Percentiles rank a stretch among this genome's conserved stretches.
Evolutionary conservation across 108 stramenopile species (phyloP).

Genomic region (Nannochloropsis salina): DNA sequence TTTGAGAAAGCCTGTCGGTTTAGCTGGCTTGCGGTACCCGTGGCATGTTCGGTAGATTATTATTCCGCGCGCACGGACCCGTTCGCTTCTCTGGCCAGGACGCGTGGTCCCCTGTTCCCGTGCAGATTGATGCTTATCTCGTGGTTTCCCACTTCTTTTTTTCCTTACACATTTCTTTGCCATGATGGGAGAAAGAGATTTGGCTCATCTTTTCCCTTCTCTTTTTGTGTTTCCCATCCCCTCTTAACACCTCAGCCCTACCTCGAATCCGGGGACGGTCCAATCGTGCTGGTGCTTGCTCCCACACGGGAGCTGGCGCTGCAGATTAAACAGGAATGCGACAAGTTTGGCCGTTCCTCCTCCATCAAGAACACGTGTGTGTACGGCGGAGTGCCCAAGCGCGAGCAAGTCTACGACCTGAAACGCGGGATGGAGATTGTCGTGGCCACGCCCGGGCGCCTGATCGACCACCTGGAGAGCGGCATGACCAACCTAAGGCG

Average conservation of each 20-base stretch:
- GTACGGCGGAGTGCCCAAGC: slow-evolving; percentile 95
- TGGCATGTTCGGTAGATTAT: no score
- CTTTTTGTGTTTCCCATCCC: slow-evolving; percentile 18
- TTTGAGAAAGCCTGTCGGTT: no score
- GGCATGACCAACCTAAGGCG: slow-evolving; percentile 89
- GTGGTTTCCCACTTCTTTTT: no score
- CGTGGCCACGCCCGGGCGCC: slow-evolving; percentile 94
- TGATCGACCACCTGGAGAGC: slow-evolving; percentile 93
- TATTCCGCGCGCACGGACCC: no score
- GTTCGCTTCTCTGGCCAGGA: no score
- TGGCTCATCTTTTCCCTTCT: background rate
- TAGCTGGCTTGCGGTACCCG: no score
- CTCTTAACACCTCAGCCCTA: slow-evolving; percentile 68
- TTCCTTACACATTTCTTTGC: background rate
- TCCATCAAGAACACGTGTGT: slow-evolving; percentile 97
- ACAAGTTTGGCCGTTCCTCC: slow-evolving; percentile 86
- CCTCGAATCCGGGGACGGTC: slow-evolving; percentile 94
- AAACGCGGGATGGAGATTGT: slow-evolving; percentile 87
- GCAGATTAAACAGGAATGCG: slow-evolving; percentile 99
- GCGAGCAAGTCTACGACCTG: slow-evolving; percentile 64
- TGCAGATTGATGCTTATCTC: no score
- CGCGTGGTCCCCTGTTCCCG: no score
- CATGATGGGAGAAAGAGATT: background rate
- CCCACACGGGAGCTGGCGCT: slow-evolving; percentile 98
- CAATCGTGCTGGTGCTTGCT: slow-evolving; percentile 90